phyloP scores from a whole-genome alignment of 352 stramenopile genomes.

The Blastocystis sp. region DNA sequence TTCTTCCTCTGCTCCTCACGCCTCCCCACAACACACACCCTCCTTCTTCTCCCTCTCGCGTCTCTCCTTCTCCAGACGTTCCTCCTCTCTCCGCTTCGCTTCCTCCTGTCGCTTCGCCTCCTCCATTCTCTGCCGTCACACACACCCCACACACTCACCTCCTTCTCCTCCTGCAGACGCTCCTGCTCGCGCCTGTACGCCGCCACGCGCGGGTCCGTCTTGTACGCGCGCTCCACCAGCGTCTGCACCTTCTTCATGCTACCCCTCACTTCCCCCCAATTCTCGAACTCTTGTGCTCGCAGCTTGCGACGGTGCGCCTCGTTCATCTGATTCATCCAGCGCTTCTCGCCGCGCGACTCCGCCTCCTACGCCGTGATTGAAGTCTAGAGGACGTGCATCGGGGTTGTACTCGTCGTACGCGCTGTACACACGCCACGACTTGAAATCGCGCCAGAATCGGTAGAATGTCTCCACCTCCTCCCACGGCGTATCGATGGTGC shows the following conservation, averaged over 20 bases:
- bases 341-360: constrained; percentile 78
- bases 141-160: background rate
- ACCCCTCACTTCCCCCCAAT: background rate
- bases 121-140: constrained; percentile 77
- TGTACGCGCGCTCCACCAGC: constrained; percentile 80
- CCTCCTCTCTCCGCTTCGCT: constrained; percentile 70
- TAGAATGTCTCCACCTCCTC: constrained; percentile 80
- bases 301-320: constrained; percentile 77
- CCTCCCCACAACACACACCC: background rate
- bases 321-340: constrained; percentile 82
- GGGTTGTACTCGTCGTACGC: constrained; percentile 73
- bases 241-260: constrained; percentile 75
- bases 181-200: constrained; percentile 72
- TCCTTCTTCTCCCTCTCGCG: background rate
- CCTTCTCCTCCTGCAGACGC: constrained; percentile 65
- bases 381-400: constrained; percentile 72
- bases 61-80: constrained; percentile 67
- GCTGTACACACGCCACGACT: constrained; percentile 80
- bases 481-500: constrained; percentile 75
- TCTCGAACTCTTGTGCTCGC: constrained; percentile 79
- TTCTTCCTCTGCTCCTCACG: constrained; percentile 49
- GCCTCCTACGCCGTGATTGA: constrained; percentile 76
- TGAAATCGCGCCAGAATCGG: constrained; percentile 80
- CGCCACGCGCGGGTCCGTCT: constrained; percentile 76
- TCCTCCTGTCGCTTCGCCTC: constrained; percentile 75